Conservation (phyloP, 768 basidiomycete species). For the Trametopsis cervina region DNA sequence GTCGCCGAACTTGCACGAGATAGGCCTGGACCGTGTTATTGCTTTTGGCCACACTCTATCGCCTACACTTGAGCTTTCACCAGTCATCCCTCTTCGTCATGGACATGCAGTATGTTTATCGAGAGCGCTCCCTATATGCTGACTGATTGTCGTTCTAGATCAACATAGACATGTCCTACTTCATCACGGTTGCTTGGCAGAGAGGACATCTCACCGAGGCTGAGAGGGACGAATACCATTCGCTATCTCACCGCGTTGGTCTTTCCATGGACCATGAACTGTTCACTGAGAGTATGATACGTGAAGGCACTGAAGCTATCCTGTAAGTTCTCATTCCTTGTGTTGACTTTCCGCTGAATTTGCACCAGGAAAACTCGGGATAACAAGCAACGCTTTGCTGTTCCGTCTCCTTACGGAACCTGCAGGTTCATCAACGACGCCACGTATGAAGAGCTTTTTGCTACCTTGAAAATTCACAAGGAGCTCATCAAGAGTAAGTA, state of each 20-base stretch:
- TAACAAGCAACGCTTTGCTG: conserved; percentile 15
- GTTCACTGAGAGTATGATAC: conserved; percentile 13
- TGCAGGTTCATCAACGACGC: conserved; percentile 16
- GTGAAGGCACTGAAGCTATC: conserved; percentile 11
- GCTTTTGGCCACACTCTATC: conserved; percentile 14
- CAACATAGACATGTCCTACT: conserved; percentile 15
- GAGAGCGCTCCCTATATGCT: not conserved
- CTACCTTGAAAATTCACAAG: conserved; percentile 11
- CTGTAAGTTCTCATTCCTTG: conserved; percentile 4
- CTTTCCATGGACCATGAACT: conserved; percentile 15
- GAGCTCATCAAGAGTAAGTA: conserved; percentile 14
- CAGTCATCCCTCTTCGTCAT: conserved; percentile 13
- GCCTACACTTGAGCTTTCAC: conserved; percentile 13
- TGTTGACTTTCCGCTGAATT: not conserved
- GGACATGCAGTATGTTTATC: conserved; percentile 9
- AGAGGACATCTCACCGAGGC: conserved; percentile 9
- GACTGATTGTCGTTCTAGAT: not conserved
- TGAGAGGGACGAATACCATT: conserved; percentile 14
- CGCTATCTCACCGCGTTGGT: conserved; percentile 12
- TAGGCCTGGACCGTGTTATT: conserved; percentile 13
- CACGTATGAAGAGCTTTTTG: conserved; percentile 11
- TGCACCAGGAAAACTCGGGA: conserved; percentile 13
- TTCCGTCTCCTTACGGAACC: conserved; percentile 10
- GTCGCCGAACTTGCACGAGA: conserved; percentile 12
- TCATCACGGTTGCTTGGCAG: conserved; percentile 11